Base-by-base conservation (phyloP, 805 yeast genomes). In the Tetrapisispora namnaoensis region DNA sequence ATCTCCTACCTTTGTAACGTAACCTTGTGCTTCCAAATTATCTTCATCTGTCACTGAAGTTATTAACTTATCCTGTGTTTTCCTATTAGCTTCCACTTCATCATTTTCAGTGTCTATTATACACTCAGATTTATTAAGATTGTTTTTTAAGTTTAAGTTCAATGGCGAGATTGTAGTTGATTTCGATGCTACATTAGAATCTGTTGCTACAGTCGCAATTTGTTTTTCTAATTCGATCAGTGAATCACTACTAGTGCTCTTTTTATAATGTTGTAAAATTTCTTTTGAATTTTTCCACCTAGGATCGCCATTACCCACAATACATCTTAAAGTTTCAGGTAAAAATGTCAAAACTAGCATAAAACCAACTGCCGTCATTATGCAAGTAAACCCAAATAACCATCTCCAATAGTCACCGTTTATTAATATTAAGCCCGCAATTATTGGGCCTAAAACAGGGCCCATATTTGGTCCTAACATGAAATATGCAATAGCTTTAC, bases 381-480 rank as follows among this genome's bases (percentile, higher is more conserved):
- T 82, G 13, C 83, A 83, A 55, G 87, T 69, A 47, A 86, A 78
- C 76, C 95, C 82, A 62, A 85, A 85, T 9, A 89, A 62, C 88
- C 95, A 52, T 87, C 88, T 47, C 95, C 91, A 69, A 80, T 72
- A 82, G 83, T 85, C 38, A 79, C 86, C 83, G 7, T 69, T 72
- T 51, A 75, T 70, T 2, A 86, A 75, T 27, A 90, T 80, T 1
- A 82, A 79, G 53, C 96, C 96, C 37, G 95, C 89, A 45, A 82
- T 61, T 16, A 89, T 82, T 1, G 97, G 97, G 1, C 95, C 88
- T 2, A 88, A 55, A 41, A 89, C 75, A 1, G 96, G 97, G 0
- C 95, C 96, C 55, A 83, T 72, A 45, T 89, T 78, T 0, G 95
- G 95, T 0, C 96, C 97, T 53, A 89, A 65, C 72, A 88, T 89